Evolutionary conservation across 225 moss, liverwort and hornwort species (phyloP), one percentile per base, ranked within the genome.

Genomic region (Ulota crispa): DNA sequence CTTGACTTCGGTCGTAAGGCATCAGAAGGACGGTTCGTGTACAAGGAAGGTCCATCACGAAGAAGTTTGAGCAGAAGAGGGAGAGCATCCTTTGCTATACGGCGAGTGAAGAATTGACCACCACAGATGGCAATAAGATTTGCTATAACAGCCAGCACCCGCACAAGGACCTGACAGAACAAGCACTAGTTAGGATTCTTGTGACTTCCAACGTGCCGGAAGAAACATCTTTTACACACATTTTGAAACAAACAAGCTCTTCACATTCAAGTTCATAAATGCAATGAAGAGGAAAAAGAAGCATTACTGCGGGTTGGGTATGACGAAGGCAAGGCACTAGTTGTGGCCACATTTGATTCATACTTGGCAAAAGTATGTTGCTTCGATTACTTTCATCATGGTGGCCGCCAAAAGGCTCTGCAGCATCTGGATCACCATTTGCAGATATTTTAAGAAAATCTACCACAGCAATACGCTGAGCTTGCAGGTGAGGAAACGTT

Each of bases 301-400:
- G 14, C 11, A 7, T 64, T 91, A 99, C 99, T 83, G 93, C 86
- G 52, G 89, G 89, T 30, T 92, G 90, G 43, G 84, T 90, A 68
- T 96, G 91, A 82, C 88, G 84, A 82, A 99, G 92, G 71, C 93
- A 93, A 85, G 89, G 89, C 63, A 93, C 96, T 62, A 96, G 81
- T 73, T 93, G 93, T 54, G 94, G 94, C 99, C 99, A 99, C 50
- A 99, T 76, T 85, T 88, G 83, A 87, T 99, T 88, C 99, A 99
- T 94, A 80, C 86, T 94, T 78, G 99, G 96, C 47, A 99, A 83
- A 68, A 99, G 86, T 63, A 93, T 83, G 41, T 93, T 99, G 59
- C 80, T 80, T 79, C 90, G 86, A 64, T 67, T 90, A 32, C 67
- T 81, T 52, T 87, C 93, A 53, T 92, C 90, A 57, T 83, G 78